phyloP scores from a whole-genome alignment of 2,329 filamentous ascomycete species.

The Colletotrichum eleusines region DNA sequence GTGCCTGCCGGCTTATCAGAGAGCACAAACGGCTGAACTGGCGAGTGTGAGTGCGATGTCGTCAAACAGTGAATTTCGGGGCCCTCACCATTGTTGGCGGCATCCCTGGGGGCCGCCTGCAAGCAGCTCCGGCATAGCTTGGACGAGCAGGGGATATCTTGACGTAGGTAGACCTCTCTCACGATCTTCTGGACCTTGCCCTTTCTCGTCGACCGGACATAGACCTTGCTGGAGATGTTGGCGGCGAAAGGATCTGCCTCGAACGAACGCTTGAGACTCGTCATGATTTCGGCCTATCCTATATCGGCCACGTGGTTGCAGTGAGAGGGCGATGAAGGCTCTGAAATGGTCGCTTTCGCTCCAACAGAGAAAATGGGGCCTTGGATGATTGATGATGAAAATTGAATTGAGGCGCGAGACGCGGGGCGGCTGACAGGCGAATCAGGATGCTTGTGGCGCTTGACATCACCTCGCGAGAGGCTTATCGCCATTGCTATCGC shows the following conservation, averaged over 20 bases:
- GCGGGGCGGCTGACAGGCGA: conserved; percentile 41
- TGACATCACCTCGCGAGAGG: neutral
- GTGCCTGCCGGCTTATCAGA: conserved; percentile 90
- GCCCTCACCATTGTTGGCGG: conserved; percentile 76
- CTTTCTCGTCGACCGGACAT: conserved; percentile 92
- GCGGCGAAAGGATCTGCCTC: conserved; percentile 67
- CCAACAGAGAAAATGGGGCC: conserved; percentile 4
- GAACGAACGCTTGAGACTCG: conserved; percentile 72
- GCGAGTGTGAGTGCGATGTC: conserved; percentile 2
- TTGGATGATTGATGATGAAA: conserved; percentile 36
- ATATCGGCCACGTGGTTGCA: neutral
- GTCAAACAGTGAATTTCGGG: neutral
- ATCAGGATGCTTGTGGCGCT: conserved; percentile 40
- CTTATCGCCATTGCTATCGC: conserved; percentile 41
- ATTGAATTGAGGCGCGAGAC: conserved; percentile 34
- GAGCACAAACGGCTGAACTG: conserved; percentile 86
- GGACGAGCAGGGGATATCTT: conserved; percentile 97
- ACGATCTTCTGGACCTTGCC: conserved; percentile 99
- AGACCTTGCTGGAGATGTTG: conserved; percentile 94
- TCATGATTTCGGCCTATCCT: conserved; percentile 60
- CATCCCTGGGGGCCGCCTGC: conserved; percentile 80
- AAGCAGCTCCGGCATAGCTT: conserved; percentile 85
- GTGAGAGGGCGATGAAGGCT: conserved; percentile 22
- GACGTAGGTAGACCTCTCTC: conserved; percentile 92
- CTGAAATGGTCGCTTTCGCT: neutral